Evolutionary conservation across 495 filamentous ascomycete genomes (phyloP), one percentile per base, ranked within the genome.

Genomic region (Thozetella sp.): DNA sequence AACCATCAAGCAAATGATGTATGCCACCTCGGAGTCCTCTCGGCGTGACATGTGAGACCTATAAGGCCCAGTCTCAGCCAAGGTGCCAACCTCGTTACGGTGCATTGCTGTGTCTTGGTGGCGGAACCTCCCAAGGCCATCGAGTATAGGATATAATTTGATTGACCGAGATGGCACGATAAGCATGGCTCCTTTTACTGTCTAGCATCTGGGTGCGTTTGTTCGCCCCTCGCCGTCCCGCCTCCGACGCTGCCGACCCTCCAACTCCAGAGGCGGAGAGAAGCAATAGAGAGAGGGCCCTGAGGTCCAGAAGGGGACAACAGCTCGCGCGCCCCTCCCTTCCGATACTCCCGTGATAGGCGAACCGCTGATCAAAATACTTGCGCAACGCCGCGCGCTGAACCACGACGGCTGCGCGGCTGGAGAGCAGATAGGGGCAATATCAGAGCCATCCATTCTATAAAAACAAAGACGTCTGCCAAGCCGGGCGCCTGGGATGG

Each of bases 401-500:
- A 48, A 48, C 43, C 11, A n/a, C 3, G 10, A 20, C 43, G 4
- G 11, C 43, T n/a, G 30, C 9, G 17, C 43, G 43, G 43, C n/a
- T n/a, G n/a, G 43, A 3, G 11, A n/a, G 43, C 12, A 10, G 20
- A n/a, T n/a, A 48, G 4, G n/a, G 43, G 10, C 43, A 11, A 48
- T 48, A 48, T 48, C 9, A 48, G 20, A 48, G 12, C 43, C 4
- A 10, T 19, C 9, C 43, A 4, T 19, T 4, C 3, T 10, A n/a
- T 11, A 48, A n/a, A 48, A 20, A 6, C 30, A 19, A 48, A 48
- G 43, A 48, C 43, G 43, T 48, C 43, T 48, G 43, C 43, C 43
- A 48, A 48, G 43, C 43, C 43, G 43, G 43, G n/a, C 43, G 20
- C n/a, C 43, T 48, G 43, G 43, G 43, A 19, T 48, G 43, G n/a